Evolutionary conservation across 805 yeast genomes (phyloP).

Genomic region (Pichia occidentalis): DNA sequence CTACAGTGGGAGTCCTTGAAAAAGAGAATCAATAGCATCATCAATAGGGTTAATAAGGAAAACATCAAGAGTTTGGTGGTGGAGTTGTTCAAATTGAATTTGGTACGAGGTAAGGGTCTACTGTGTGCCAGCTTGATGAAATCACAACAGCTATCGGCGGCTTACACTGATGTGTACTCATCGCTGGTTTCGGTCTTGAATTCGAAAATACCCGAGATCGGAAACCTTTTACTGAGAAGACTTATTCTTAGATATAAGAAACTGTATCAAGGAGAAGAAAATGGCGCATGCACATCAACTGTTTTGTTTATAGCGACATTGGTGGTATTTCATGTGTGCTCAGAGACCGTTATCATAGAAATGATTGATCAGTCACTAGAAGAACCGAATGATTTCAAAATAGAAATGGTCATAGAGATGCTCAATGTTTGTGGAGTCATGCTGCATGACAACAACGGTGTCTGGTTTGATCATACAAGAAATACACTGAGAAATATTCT

Average conservation of each 20-base stretch:
- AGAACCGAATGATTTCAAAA: constrained; percentile 43
- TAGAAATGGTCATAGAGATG: constrained; percentile 47
- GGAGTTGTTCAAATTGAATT: constrained; percentile 49
- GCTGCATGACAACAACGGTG: constrained; percentile 35
- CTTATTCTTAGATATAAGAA: constrained; percentile 53
- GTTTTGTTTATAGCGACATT: constrained; percentile 53
- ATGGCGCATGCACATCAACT: constrained; percentile 36
- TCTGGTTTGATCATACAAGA: constrained; percentile 35
- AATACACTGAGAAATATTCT: constrained; percentile 56
- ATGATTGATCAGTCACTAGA: constrained; percentile 42
- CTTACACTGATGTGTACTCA: constrained; percentile 44
- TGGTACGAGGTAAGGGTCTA: constrained; percentile 56
- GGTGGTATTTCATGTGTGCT: constrained; percentile 54
- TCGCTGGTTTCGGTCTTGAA: constrained; percentile 54
- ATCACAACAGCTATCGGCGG: constrained; percentile 38
- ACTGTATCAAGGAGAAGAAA: constrained; percentile 43
- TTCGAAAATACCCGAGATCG: constrained; percentile 63
- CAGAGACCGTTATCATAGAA: constrained; percentile 49
- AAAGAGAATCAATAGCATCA: constrained; percentile 39
- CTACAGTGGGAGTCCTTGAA: constrained; percentile 51
- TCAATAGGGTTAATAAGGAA: constrained; percentile 39
- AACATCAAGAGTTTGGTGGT: constrained; percentile 45
- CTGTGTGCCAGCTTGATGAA: constrained; percentile 52
- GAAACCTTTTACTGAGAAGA: constrained; percentile 48
- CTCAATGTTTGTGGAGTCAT: constrained; percentile 47